Evolutionary conservation across 441 rosid species (phyloP), one percentile per base, ranked within the genome.

Genomic region (Kokia cookei): DNA sequence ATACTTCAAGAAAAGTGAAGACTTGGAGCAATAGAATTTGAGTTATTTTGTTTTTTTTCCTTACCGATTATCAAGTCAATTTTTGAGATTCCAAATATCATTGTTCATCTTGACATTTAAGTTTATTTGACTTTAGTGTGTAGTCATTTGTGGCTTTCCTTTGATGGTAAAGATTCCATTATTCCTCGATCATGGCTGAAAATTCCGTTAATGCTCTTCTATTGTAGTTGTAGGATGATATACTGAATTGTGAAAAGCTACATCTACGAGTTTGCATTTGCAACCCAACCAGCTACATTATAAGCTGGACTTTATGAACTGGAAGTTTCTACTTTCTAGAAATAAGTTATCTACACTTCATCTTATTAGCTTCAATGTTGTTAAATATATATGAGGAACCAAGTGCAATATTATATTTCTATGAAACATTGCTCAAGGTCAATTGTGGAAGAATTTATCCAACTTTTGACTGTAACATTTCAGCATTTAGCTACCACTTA

Each of bases 401-500:
- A 64, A 67, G n/a, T 71, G 65, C 43, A 32, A 62, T 43, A 54
- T n/a, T 27, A 22, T 19, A 73, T 15, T 75, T 66, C 27, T 66
- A 12, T 27, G n/a, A 8, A 22, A 51, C 1, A 22, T 43, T 45
- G 24, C 55, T 57, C 14, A 29, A 10, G 19, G 9, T 62, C 68
- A 64, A 40, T 40, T 64, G 53, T 26, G 40, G 3, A 12, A 42
- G 59, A 47, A 61, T 54, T 64, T 62, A 51, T 8, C 10, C 9
- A 19, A 47, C 11, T 64, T 43, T 65, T 65, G 12, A 4, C 2
- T 13, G 11, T 13, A 65, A 22, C 69, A 43, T 42, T 65, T 65
- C 53, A 17, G 69, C 54, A 19, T 22, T 65, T 22, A 43, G 35
- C 24, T 2, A 45, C 0, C 5, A 48, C 15, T 67, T 48, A 27